Conservation (phyloP, 257 asterid genomes). For the Petrea volubilis region DNA sequence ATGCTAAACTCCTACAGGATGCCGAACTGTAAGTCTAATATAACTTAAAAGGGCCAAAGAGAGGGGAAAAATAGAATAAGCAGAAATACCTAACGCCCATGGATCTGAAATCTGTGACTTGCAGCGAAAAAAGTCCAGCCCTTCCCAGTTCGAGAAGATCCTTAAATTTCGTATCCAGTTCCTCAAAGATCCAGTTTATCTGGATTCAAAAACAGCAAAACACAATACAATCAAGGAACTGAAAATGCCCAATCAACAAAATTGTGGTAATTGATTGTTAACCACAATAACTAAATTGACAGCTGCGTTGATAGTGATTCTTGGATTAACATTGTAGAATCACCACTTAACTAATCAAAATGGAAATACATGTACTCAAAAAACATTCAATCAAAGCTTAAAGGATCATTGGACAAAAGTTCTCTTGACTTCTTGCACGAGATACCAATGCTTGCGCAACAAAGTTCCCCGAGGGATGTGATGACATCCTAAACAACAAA, state of each 20-base stretch:
- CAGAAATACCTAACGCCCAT: constrained; percentile 56
- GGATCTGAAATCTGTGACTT: constrained; percentile 67
- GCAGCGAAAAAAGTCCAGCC: constrained; percentile 85
- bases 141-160: constrained; percentile 79
- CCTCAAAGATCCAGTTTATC: constrained; percentile 78
- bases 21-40: neutral
- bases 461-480: constrained; percentile 77
- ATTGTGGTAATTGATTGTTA: too few species aligned
- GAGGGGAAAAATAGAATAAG: neutral
- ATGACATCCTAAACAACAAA: constrained; percentile 69
- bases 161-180: constrained; percentile 65
- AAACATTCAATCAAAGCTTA: constrained; percentile 5
- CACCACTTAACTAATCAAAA: neutral
- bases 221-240: constrained; percentile 12
- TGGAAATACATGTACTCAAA: constrained; percentile 4
- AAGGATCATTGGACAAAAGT: constrained; percentile 49
- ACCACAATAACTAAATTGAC: neutral
- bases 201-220: constrained; percentile 30
- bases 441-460: constrained; percentile 90
- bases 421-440: constrained; percentile 72
- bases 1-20: neutral
- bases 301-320: neutral
- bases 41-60: constrained; percentile 7
- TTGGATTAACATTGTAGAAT: neutral
- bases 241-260: neutral